These are phyloP conservation scores for Globisporangium radiosum DNA, from an alignment of 352 stramenopile genomes.

Conservation along the genomic window DNA sequence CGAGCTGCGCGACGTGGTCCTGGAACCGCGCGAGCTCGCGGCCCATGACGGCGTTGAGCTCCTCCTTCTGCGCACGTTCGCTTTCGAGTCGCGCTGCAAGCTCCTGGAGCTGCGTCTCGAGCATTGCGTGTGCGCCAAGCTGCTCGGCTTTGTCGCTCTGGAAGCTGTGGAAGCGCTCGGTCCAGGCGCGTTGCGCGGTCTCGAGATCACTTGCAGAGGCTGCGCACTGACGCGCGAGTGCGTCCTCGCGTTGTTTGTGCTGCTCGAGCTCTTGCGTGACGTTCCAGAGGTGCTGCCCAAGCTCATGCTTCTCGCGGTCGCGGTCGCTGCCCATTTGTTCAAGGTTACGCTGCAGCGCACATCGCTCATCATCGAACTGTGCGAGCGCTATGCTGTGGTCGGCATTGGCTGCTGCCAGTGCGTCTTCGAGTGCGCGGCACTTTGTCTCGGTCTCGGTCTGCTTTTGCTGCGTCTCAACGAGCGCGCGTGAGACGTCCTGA, in stretches of 20 bases:
- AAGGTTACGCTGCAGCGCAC: conserved; percentile 4
- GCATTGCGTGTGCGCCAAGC: conserved; percentile 18
- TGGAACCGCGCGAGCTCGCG: conserved; percentile 40
- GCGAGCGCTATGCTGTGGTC: conserved; percentile 13
- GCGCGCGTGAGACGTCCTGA: conserved; percentile 19
- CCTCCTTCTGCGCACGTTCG: conserved; percentile 57
- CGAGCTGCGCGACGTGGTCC: conserved; percentile 25
- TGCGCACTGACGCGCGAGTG: conserved; percentile 19
- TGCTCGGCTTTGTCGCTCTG: conserved; percentile 39
- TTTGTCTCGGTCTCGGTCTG: conserved; percentile 14
- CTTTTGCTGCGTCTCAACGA: conserved; percentile 22
- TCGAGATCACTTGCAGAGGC: conserved; percentile 20
- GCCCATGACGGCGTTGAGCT: conserved; percentile 54
- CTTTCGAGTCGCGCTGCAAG: conserved; percentile 21
- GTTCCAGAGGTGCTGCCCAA: conserved; percentile 57
- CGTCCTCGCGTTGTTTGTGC: conserved; percentile 19
- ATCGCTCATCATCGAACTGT: conserved; percentile 16
- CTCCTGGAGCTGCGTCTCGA: conserved; percentile 34
- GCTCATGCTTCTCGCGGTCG: conserved; percentile 44
- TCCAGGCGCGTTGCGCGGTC: conserved; percentile 16
- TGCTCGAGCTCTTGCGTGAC: conserved; percentile 42
- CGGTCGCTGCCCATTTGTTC: conserved; percentile 5
- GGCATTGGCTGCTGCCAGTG: conserved; percentile 16
- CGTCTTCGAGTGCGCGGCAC: conserved; percentile 14
- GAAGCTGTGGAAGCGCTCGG: conserved; percentile 32